Evolutionary conservation across 2,329 filamentous ascomycete genomes (phyloP), one percentile per base, ranked within the genome.

Genomic region (Aspergillus sp.): DNA sequence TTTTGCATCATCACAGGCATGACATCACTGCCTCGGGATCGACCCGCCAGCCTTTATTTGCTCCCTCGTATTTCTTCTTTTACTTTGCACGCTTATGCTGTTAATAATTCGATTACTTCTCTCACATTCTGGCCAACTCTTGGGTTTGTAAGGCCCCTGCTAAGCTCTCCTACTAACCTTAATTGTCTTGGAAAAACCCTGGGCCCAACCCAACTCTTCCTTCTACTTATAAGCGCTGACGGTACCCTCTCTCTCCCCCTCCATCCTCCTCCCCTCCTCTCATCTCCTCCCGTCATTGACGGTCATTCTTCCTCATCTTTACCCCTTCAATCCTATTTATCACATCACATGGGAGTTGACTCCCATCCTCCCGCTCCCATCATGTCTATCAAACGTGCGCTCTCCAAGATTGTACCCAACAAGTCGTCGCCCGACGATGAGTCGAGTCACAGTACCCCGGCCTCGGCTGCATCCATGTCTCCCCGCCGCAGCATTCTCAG

Each of bases 311-410:
- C 53, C 8, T 41, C 23, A 27, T 30, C n/a, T 6, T 42, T 17
- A 23, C 47, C 48, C 52, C n/a, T 54, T 36, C 32, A 36, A 36
- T 36, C 32, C 32, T 36, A 36, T 36, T 27, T 27, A 27, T 27
- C 25, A 27, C 32, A 47, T 30, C 23, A n/a, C 44, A 27, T 54
- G 52, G 52, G 52, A 44, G 21, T 13, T 11, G 17, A 17, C 39
- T 21, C 21, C 23, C 32, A 42, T 56, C 48, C 30, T 44, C 58
- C 19, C n/a, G 32, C 53, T 10, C 25, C 23, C 68, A 71, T 78
- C 44, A 85, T 79, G 71, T 84, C 82, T 25, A 82, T 79, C 59
- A 77, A 77, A 68, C 74, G 75, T 42, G 77, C 76, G 39, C 65
- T 81, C 10, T 75, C 77, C 27, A 80, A 78, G 66, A 73, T 79